Base-by-base conservation (phyloP, 2,329 filamentous ascomycete genomes). In the Colletotrichum incanum region DNA sequence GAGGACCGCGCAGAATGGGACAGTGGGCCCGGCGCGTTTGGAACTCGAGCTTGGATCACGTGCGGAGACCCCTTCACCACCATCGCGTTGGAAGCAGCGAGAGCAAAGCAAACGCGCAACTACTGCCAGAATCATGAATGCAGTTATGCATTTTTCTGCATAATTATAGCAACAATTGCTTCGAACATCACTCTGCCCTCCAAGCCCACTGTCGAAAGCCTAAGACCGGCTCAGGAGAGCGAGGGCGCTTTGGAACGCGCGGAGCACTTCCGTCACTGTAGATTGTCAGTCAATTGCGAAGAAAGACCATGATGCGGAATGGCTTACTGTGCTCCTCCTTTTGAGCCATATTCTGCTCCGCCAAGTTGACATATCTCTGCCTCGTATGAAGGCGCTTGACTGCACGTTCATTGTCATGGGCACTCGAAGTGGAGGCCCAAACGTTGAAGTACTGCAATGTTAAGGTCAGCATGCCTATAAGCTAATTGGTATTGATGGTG, bases 301-400 rank as follows among this genome's bases (percentile, higher is more conserved):
- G 20, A 28, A 43, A 28, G n/a, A 41, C 18, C 47, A 16, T 28
- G 16, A 65, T 26, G 31, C 65, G 26, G 52, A 55, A 28, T 45
- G 39, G 83, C 93, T 84, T 84, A 97, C 95, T 94, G 77, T 98
- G 95, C 73, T 92, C 87, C 78, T 95, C 93, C 79, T 93, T 96
- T 75, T 92, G 88, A 65, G 91, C 90, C 68, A 97, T 86, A 34
- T 86, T 88, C 49, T 90, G 85, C 79, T 98, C 95, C 0, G 92
- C 90, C 54, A 94, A 86, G 73, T 92, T 90, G 39, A 97, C 94
- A 79, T 92, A 93, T 73, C 90, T 87, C 79, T 93, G 91, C 73
- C 95, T 91, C 2, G 95, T 98, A 78, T 92, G 93, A 56, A 98
- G 86, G 67, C 95, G 91, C 81, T 96, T 96, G 74, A 90, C 87